phyloP scores from a whole-genome alignment of 106 monocot genomes.

The Dactylorhiza incarnata region DNA sequence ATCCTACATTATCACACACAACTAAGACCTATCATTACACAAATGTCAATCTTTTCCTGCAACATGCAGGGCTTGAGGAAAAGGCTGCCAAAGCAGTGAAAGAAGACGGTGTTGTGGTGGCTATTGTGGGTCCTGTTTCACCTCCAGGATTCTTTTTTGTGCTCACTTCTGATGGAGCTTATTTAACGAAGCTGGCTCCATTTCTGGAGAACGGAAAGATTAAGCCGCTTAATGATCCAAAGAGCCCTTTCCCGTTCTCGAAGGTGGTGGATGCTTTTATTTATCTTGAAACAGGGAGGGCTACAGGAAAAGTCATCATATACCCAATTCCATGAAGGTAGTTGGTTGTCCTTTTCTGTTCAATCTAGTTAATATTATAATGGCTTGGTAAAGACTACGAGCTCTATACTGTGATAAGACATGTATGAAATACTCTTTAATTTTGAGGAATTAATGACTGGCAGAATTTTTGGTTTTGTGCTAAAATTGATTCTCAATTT shows the following conservation, averaged over 20 bases:
- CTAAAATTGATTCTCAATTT: too few species aligned
- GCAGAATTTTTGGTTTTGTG: too few species aligned
- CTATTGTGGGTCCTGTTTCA: constrained; percentile 44
- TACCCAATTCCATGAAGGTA: constrained; percentile 56
- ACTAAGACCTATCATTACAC: too few species aligned
- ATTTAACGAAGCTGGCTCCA: constrained; percentile 49
- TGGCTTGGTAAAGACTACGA: too few species aligned
- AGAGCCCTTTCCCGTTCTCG: constrained; percentile 58
- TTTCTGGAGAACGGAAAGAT: constrained; percentile 67
- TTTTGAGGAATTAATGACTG: too few species aligned
- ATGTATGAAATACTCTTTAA: too few species aligned
- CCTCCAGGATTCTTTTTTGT: constrained; percentile 74
- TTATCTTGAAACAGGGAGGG: constrained; percentile 73
- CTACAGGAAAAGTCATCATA: constrained; percentile 76
- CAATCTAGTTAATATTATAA: too few species aligned
- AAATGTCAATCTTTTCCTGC: not conserved
- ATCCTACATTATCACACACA: too few species aligned
- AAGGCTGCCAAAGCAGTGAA: constrained; percentile 67
- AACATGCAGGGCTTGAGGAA: constrained; percentile 57
- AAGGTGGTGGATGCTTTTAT: constrained; percentile 63
- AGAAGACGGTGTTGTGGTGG: constrained; percentile 74
- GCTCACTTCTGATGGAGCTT: constrained; percentile 64
- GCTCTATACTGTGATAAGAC: too few species aligned
- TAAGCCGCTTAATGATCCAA: constrained; percentile 71
- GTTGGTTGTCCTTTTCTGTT: not conserved